These are phyloP conservation scores for Ocimum tenuiflorum DNA, from an alignment of 257 asterid species.

Conservation along the genomic window DNA sequence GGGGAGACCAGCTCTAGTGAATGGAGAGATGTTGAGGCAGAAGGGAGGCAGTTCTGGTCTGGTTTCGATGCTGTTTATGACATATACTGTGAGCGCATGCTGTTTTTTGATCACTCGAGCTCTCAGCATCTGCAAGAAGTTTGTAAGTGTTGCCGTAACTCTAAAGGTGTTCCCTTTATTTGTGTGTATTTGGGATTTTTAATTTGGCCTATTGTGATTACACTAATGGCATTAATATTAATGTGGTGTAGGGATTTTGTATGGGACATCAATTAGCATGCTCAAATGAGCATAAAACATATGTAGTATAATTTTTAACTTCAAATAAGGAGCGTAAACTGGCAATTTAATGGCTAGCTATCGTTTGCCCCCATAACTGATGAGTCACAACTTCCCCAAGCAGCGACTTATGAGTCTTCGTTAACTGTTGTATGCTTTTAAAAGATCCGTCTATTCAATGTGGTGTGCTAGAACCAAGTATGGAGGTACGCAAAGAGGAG, in stretches of 20 bases:
- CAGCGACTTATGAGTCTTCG: not conserved
- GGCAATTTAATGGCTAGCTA: not conserved
- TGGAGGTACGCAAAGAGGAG: not conserved
- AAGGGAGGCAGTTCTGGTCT: conserved; percentile 80
- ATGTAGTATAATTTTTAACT: not conserved
- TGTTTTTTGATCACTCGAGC: conserved; percentile 50
- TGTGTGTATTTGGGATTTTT: not conserved
- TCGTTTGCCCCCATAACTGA: not conserved
- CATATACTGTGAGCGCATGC: conserved; percentile 71
- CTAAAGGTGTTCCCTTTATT: conserved; percentile 8
- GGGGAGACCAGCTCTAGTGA: conserved; percentile 67
- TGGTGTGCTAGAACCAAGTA: not conserved
- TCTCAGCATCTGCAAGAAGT: conserved; percentile 76
- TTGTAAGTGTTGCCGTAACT: conserved; percentile 40
- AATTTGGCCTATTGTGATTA: not conserved
- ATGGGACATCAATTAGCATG: not conserved
- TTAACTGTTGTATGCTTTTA: not conserved
- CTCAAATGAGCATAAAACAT: too few species aligned
- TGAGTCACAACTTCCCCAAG: not conserved
- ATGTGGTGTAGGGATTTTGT: not conserved
- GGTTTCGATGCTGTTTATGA: conserved; percentile 85
- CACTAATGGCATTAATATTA: not conserved
- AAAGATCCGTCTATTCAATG: not conserved
- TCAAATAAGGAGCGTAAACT: not conserved
- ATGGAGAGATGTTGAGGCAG: conserved; percentile 88